Base-by-base conservation (phyloP, 1,284 basidiomycete genomes). In the Vanrija sp. region DNA sequence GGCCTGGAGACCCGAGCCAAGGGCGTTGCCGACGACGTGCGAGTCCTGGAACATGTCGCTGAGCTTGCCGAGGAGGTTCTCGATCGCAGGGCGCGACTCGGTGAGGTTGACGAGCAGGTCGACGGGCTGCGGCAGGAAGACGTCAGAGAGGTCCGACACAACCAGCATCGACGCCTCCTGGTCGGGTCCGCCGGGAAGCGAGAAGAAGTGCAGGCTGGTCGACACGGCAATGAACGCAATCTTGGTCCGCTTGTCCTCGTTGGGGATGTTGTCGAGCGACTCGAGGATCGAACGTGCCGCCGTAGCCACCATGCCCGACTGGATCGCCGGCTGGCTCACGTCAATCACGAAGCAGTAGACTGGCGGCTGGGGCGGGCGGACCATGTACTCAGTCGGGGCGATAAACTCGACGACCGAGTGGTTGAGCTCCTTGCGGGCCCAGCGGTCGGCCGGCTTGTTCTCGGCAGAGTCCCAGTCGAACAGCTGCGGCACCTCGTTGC, bases 381-480 rank as follows among this genome's bases (percentile, higher is more conserved):
- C 93, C 95, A 98, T 98, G 78, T 99, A 98, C 78, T 99, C 96
- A 1, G 94, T 95, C 9, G 96, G 95, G 3, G 96, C 96, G 56
- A 98, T 88, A 69, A 88, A 99, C 75, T 99, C 96, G 56, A 98
- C 92, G 18, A 89, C 89, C 45, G 86, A 84, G 73, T 92, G 85
- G 72, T 96, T 98, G 57, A 99, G 82, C 78, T 99, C 96, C 7
- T 89, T 85, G 58, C 96, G 85, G 45, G 84, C 79, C 92, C 95
- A 98, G 54, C 96, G 81, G 77, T 99, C 95, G 7, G 90, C 93
- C 15, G 94, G 94, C 76, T 92, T 88, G 72, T 96, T 97, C 63
- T 85, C 86, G 55, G 82, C 83, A 72, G 93, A 89, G 75, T 98
- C 90, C 94, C 95, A 99, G 75, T 99, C 96, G 71, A 98, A 98